Base-by-base conservation (phyloP, 495 filamentous ascomycete genomes). In the Aspergillus cavernicola region DNA sequence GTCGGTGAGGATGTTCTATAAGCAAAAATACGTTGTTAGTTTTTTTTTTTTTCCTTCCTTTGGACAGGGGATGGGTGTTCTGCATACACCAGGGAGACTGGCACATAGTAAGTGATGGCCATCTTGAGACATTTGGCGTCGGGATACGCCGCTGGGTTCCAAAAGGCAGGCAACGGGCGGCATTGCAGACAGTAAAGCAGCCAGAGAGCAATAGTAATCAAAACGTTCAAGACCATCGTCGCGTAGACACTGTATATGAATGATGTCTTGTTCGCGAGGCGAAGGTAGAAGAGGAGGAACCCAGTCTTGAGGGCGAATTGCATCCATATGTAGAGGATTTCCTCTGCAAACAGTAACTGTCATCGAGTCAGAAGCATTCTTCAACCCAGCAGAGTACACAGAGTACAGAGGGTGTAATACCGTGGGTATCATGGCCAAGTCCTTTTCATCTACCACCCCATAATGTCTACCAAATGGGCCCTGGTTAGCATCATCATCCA, bases 231-330 rank as follows among this genome's bases (percentile, higher is more conserved):
- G 0, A 11, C 22, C 31, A 44, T 37, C 0, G 23, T 41, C 0
- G n/a, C 29, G 7, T 45, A 53, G 13, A 53, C 32, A 3, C 39
- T 35, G 22, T 45, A 53, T 4, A 31, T 15, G 20, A 23, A 42
- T 4, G 50, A 45, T 1, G 43, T 28, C 4, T 41, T 41, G 15
- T 28, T 52, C 16, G 35, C 13, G 11, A 52, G 38, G 7, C 50
- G 50, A 8, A 52, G 39, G 35, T 52, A 52, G 20, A 52, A 52
- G 2, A 41, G 32, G 18, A 52, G 23, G 15, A 52, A 52, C 0
- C 38, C 33, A 23, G 39, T 52, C 20, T 52, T 52, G 50, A 52
- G 43, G 26, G 35, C n/a, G 28, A 39, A 52, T 36, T 52, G 50
- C 12, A 39, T 43, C n/a, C 40, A 43, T 26, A 52, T 52, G 20